Evolutionary conservation across 1,284 basidiomycete species (phyloP), one percentile per base, ranked within the genome.

Genomic region (Singerocomus rubriflavus): DNA sequence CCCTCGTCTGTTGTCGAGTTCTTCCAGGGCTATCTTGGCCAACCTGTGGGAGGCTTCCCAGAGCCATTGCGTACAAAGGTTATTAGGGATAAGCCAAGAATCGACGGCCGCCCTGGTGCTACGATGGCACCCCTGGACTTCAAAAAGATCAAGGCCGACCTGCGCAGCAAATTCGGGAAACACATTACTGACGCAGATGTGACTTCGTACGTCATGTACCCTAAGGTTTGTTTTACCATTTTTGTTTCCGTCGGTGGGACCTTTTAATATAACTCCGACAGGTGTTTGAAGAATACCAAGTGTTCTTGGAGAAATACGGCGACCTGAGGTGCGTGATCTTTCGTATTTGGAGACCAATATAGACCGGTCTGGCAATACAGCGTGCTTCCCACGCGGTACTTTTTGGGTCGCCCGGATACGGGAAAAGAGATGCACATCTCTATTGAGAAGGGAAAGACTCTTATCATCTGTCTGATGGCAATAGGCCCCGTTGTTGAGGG

Each of bases 241-340:
- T 44, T 40, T 44, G 30, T 38, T 50, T 43, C 48, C 37, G 40
- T 50, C 34, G 36, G 27, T n/a, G 29, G 51, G 55, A 55, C 27
- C 31, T 48, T 46, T 61, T 16, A 57, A 42, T 54, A 55, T 48
- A 52, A 53, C 47, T 52, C 52, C 51, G 38, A 36, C 54, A 93
- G 87, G 93, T 98, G 50, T 99, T 98, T 70, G 96, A 98, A 68
- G 96, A 99, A 72, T 98, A 91, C 74, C 93, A 95, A 70, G 80
- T 81, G 57, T 98, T 98, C 77, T 77, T 97, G 54, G 89, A 93
- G 74, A 94, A 91, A 76, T 98, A 90, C 68, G 96, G 97, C 44
- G 96, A 99, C 71, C 80, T 99, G 46, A 93, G 89, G 87, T 88
- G 62, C 51, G 77, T 64, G 30, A 46, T 51, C 29, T 41, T 33